These are phyloP conservation scores for Pythium volutum DNA, from an alignment of 352 stramenopile species.

Conservation along the genomic window DNA sequence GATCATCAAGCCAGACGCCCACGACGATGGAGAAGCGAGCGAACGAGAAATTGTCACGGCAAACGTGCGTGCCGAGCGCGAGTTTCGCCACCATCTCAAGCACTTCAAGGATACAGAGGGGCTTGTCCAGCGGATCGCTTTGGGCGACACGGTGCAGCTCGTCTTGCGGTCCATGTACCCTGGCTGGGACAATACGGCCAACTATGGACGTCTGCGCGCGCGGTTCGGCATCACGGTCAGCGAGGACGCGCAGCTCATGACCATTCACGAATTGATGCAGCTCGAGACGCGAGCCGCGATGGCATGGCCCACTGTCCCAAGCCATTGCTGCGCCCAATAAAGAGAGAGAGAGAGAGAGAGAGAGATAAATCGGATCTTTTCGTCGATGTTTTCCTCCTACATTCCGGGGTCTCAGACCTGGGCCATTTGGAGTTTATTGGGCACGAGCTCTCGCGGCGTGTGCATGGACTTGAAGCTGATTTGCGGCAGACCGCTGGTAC, in stretches of 20 bases:
- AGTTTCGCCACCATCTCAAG: conserved; percentile 58
- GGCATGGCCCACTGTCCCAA: background rate
- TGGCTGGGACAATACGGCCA: conserved; percentile 63
- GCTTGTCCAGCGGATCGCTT: conserved; percentile 37
- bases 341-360: background rate
- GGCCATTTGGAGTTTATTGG: conserved; percentile 20
- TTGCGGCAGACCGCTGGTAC: conserved; percentile 11
- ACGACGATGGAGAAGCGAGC: conserved; percentile 3
- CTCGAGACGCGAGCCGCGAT: background rate
- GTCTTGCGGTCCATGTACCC: conserved; percentile 57
- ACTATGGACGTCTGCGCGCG: conserved; percentile 49
- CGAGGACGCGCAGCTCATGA: conserved; percentile 15
- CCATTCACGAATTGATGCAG: background rate
- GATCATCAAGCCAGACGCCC: conserved; percentile 30
- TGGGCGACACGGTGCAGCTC: conserved; percentile 48
- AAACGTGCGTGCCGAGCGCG: conserved; percentile 49
- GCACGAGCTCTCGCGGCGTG: conserved; percentile 22
- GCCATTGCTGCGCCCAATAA: background rate
- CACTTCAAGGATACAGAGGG: conserved; percentile 32
- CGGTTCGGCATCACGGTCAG: conserved; percentile 17
- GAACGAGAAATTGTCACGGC: conserved; percentile 36
- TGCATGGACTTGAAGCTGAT: conserved; percentile 30
- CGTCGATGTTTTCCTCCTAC: background rate
- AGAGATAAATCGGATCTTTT: background rate
- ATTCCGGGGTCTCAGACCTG: conserved; percentile 11